Evolutionary conservation across 2,329 filamentous ascomycete genomes (phyloP), one percentile per base, ranked within the genome.

Genomic region (Claviceps sp.): DNA sequence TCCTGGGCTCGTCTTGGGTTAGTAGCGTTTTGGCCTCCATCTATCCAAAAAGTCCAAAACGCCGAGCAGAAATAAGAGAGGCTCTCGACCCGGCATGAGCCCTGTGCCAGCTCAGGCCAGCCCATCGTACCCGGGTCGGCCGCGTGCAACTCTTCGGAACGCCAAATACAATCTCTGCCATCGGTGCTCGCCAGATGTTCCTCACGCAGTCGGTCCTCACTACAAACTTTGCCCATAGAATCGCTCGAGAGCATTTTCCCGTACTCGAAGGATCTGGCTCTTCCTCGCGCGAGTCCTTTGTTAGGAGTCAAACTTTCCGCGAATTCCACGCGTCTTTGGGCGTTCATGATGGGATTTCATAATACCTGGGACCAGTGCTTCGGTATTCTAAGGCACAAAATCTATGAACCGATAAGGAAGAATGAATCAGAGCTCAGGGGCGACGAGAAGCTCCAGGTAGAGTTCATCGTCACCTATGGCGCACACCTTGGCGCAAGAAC

Each of bases 191-290:
- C 62, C 23, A 53, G 56, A 7, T 61, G 63, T 44, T 52, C 59
- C 16, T 51, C 55, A 11, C 62, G 61, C 20, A 57, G 51, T 26
- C 61, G 61, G 16, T 50, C 58, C 4, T 59, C 45, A 9, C 57
- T 70, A 20, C 62, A 68, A 48, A 58, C 59, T 26, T 62, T 80
- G 8, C 78, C 78, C 0, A 59, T 70, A 5, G 78, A 80, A 60
- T 65, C 80, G 26, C 67, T 80, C 13, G 74, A 79, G 58, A 66
- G 55, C 29, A 77, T 81, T 47, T 71, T 79, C 51, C 61, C 75
- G 55, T 62, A 73, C 49, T 78, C 75, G 49, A 60, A 63, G 54
- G 79, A 77, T 56, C 54, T 75, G 46, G 66, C 71, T 47, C 65
- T 81, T 1, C 68, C 75, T 0, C 67, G 64, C 4, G 66, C 70